These are phyloP conservation scores for Microcyclospora tardicrescens DNA, from an alignment of 2,329 filamentous ascomycete genomes.

Conservation along the genomic window DNA sequence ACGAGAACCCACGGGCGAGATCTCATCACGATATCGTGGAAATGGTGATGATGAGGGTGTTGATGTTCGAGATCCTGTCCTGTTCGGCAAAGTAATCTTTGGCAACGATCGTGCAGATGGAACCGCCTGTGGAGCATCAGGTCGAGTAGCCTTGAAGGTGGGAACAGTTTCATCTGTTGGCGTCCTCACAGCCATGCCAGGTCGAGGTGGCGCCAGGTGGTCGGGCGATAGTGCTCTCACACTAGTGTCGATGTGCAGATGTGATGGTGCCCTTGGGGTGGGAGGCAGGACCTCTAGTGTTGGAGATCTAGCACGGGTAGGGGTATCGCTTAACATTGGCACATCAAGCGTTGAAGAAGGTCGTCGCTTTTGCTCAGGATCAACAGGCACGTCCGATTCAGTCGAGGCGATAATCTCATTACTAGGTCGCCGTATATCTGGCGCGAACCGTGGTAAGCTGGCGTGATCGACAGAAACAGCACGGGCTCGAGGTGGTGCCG, in stretches of 20 bases:
- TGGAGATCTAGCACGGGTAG: conserved; percentile 1
- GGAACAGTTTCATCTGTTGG: no score
- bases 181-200: no score
- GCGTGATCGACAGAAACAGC: no score
- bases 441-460: no score
- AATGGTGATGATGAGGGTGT: conserved; percentile 47
- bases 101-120: conserved; percentile 24
- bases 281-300: conserved; percentile 2
- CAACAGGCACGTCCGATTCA: no score
- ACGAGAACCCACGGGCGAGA: conserved; percentile 32
- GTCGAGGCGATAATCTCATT: no score
- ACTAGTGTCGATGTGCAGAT: conserved; percentile 1
- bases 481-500: no score
- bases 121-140: conserved; percentile 10
- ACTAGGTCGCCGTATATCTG: no score
- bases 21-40: conserved; percentile 50
- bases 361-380: no score
- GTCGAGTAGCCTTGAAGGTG: no score
- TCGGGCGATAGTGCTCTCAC: background rate
- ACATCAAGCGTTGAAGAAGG: no score
- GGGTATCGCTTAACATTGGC: no score
- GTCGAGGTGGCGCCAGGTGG: conserved; percentile 1
- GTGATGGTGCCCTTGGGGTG: background rate
- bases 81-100: conserved; percentile 29
- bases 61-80: conserved; percentile 19